Conservation (phyloP, 805 yeast species). For the Suhomyces kilbournensis region DNA sequence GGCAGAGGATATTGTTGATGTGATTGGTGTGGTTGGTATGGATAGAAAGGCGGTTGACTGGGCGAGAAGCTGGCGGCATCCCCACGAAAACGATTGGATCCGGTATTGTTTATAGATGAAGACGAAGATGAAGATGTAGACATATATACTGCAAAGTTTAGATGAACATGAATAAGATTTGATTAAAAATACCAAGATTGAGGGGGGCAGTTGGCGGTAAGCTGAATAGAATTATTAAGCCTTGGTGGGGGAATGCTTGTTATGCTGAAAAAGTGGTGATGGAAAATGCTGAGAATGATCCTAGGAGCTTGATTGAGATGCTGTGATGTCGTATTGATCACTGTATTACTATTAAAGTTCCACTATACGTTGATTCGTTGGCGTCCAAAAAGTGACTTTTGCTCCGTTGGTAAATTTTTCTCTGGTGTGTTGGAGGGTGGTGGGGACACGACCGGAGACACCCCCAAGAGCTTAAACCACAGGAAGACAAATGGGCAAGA, state of each 20-base stretch:
- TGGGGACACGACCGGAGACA: neutral
- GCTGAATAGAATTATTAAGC: neutral
- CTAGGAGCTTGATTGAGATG: neutral
- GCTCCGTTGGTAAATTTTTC: constrained; percentile 2
- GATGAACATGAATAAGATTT: constrained; percentile 5
- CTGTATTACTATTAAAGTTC: neutral
- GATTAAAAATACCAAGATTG: neutral
- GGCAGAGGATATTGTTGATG: constrained; percentile 9
- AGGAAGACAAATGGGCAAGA: neutral
- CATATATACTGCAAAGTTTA: constrained; percentile 4
- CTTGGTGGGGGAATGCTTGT: neutral
- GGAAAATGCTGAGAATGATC: neutral
- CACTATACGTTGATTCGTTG: neutral
- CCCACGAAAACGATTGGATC: constrained; percentile 37
- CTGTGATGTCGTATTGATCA: neutral
- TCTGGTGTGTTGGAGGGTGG: constrained; percentile 1
- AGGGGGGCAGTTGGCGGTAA: neutral
- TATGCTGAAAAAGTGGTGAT: neutral
- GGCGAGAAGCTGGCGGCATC: constrained; percentile 40
- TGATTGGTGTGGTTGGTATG: constrained; percentile 5
- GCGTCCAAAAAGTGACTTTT: neutral
- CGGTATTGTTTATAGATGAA: constrained; percentile 25
- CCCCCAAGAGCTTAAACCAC: no score
- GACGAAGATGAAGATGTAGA: constrained; percentile 15
- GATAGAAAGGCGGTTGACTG: constrained; percentile 12